Base-by-base conservation (phyloP, 345 rosid species). In the Brassica cretica region DNA sequence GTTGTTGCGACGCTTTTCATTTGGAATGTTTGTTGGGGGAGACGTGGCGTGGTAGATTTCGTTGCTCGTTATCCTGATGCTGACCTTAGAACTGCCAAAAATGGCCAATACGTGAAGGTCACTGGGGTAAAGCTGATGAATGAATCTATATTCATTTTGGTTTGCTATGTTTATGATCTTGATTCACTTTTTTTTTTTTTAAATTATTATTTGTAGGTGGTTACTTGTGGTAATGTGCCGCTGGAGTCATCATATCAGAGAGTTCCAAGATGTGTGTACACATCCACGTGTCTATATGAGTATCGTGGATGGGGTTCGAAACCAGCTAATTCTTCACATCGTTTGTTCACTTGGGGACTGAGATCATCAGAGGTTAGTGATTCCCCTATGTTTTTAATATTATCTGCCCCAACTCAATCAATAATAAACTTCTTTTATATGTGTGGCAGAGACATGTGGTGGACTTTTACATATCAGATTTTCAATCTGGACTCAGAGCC, bases 381-480 rank as follows among this genome's bases (percentile, higher is more conserved):
- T 60, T 16, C 21, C 27, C 39, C 14, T 51, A 10, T 59, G 24
- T 33, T 6, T 44, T 71, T 74, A 32, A 32, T 32, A 58, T 12
- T 41, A 72, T 66, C 35, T 58, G 25, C 64, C 33, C 65, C 21
- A 70, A 73, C 14, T n/a, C 15, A 6, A 61, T 67, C 46, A 46
- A 68, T 60, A 68, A 39, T 60, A 68, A 39, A 79, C 53, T 51
- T 63, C 49, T 18, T 24, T 29, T 71, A 32, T 27, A 62, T 60
- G 8, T 81, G 82, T 84, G 73, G 68, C 93, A 95, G 99, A 89
- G 94, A 83, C 98, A 88, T 76, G 98, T 88, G 7, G 99, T 95
- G 68, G 99, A 95, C 84, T 95, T 95, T 84, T 95, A 95, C 89
- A 95, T 95, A 75, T 95, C 99, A 18, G 99, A 95, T 85, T 92